Percentiles rank a stretch among this genome's conserved stretches.
These are phyloP conservation scores for Penicillium sp. DNA, from an alignment of 2,329 filamentous ascomycete species.

Conservation along the genomic window DNA sequence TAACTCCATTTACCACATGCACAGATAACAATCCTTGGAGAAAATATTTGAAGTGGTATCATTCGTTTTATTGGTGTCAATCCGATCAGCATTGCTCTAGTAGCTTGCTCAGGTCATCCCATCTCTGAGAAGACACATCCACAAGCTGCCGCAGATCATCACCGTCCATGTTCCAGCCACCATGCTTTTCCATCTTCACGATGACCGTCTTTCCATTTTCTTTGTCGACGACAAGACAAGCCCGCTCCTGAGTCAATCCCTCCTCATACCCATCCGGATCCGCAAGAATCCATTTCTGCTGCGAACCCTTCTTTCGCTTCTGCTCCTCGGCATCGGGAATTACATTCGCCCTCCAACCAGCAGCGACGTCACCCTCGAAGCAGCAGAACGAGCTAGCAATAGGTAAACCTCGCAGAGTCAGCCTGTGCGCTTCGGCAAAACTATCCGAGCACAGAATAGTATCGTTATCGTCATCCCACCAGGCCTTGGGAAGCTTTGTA, in stretches of 20 bases:
- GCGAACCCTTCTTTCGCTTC: slow-evolving; percentile 39
- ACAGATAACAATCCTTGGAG: not conserved
- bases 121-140: slow-evolving; percentile 59
- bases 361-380: slow-evolving; percentile 59
- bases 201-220: slow-evolving; percentile 50
- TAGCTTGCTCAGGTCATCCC: slow-evolving; percentile 55
- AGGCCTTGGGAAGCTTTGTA: slow-evolving; percentile 71
- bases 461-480: slow-evolving; percentile 80
- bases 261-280: slow-evolving; percentile 93
- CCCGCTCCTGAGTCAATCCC: slow-evolving; percentile 71
- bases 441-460: slow-evolving; percentile 69
- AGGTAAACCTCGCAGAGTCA: slow-evolving; percentile 64
- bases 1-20: not conserved
- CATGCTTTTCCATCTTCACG: slow-evolving; percentile 74
- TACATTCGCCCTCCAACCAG: slow-evolving; percentile 38
- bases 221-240: slow-evolving; percentile 75
- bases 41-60: slow-evolving; percentile 25
- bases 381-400: slow-evolving; percentile 74
- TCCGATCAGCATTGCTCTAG: slow-evolving; percentile 31
- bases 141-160: slow-evolving; percentile 60
- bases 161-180: slow-evolving; percentile 66
- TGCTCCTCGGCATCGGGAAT: slow-evolving; percentile 38
- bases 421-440: slow-evolving; percentile 50
- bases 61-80: slow-evolving; percentile 18
- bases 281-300: slow-evolving; percentile 65